phyloP scores from a whole-genome alignment of 1,139 yeast genomes.

The Nakaseomyces kungkrabaensis region DNA sequence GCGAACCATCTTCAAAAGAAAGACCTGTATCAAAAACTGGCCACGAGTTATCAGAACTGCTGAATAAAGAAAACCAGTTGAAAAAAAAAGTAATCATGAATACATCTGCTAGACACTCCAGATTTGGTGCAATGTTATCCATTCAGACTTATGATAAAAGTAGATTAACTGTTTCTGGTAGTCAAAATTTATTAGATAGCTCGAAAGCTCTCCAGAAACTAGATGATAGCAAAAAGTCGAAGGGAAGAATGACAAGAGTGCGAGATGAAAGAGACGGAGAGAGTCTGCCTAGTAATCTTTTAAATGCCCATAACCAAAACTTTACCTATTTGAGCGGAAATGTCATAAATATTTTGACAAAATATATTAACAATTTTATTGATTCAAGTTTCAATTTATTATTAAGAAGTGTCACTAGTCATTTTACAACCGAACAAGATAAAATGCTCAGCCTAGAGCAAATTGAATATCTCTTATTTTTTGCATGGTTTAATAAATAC shows the following conservation, averaged over 20 bases:
- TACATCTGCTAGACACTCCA: slow-evolving; percentile 69
- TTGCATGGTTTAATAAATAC: slow-evolving; percentile 60
- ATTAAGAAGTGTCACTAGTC: slow-evolving; percentile 42
- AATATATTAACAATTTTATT: slow-evolving; percentile 48
- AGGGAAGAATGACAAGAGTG: slow-evolving; percentile 35
- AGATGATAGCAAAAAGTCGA: slow-evolving; percentile 64
- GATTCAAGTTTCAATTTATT: slow-evolving; percentile 73
- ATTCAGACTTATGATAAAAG: slow-evolving; percentile 49
- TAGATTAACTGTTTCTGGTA: slow-evolving; percentile 67
- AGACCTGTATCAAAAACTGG: slow-evolving; percentile 13
- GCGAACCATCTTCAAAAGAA: background rate
- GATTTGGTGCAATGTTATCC: slow-evolving; percentile 81
- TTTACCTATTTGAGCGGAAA: slow-evolving; percentile 29
- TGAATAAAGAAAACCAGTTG: slow-evolving; percentile 48
- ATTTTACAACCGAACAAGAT: slow-evolving; percentile 39
- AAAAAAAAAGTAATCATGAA: slow-evolving; percentile 42
- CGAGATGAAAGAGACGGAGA: slow-evolving; percentile 37
- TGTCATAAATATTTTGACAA: slow-evolving; percentile 31
- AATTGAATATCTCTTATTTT: slow-evolving; percentile 48
- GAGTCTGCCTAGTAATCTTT: slow-evolving; percentile 27
- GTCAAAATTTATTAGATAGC: slow-evolving; percentile 47
- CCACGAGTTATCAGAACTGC: slow-evolving; percentile 41
- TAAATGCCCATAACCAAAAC: slow-evolving; percentile 26
- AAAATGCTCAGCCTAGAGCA: slow-evolving; percentile 28
- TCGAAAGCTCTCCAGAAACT: slow-evolving; percentile 44